Conservation (phyloP, 179 eudicot genomes). For the Silene vulgaris region DNA sequence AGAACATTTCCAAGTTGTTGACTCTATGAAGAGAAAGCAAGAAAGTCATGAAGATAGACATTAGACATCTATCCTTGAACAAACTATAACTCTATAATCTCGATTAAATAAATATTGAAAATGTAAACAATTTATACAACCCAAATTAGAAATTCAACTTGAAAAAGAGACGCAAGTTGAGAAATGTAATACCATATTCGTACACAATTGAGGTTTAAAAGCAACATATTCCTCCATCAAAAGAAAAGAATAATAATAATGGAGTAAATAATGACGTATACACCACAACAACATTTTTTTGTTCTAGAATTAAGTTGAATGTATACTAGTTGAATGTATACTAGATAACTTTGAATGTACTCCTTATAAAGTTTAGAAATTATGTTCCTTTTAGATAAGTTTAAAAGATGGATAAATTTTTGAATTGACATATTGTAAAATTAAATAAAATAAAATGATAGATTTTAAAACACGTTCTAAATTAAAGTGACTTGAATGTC, state of each 20-base stretch:
- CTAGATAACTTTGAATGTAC: too few relatives aligned
- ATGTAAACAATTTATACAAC: not conserved
- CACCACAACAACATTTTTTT: not conserved
- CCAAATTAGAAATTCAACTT: not conserved
- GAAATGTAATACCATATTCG: not conserved
- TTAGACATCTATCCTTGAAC: not conserved
- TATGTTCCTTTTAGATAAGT: not conserved
- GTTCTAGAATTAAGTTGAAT: not conserved
- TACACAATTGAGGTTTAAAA: not conserved
- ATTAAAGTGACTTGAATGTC: too few relatives aligned
- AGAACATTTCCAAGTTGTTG: slow-evolving; percentile 2
- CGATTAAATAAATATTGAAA: not conserved
- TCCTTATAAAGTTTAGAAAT: not conserved
- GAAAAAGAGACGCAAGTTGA: not conserved
- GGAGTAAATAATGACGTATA: not conserved
- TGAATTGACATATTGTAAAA: too few relatives aligned
- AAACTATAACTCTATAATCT: not conserved
- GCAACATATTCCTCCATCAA: slow-evolving; percentile 3
- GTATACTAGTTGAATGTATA: too few relatives aligned
- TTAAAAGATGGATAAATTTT: not conserved
- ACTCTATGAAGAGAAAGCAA: not conserved
- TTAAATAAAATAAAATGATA: too few relatives aligned
- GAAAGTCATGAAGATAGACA: too few relatives aligned
- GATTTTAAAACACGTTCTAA: too few relatives aligned
- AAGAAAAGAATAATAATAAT: not conserved